Base-by-base conservation (phyloP, 441 rosid species). In the Gossypium schwendimanii region DNA sequence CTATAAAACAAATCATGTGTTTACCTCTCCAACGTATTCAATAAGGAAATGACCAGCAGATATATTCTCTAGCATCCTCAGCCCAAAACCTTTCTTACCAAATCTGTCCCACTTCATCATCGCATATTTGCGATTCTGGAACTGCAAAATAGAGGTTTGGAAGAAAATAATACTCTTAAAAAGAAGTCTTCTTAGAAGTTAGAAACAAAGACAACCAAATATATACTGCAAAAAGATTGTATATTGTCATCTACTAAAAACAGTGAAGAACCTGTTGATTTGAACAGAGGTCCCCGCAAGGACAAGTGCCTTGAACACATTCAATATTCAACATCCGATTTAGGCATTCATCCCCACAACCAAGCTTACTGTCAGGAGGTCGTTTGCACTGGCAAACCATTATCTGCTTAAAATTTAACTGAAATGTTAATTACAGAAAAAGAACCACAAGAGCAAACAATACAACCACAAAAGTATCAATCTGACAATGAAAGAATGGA, bases 1-100 rank as follows among this genome's bases (percentile, higher is more conserved):
- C 58, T 26, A 47, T 7, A 55, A 59, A 77, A 31, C 58, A 65
- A 21, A 26, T 60, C 41, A 15, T 17, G 47, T 17, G 68, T 73
- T 10, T 87, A 95, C 99, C 99, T 95, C 99, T 81, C 99, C 99
- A 76, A 95, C 97, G 73, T 95, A 95, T 84, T 95, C 99, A 80
- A 90, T 91, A 74, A 95, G 92, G 82, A 95, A 95, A 50, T 87
- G 81, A 47, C 99, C 98, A 71, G 79, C 84, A 9, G 82, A 77
- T 79, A 95, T 84, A 85, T 86, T 82, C 55, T 93, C 93, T 24
- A 79, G 88, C 88, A 85, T 65, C 80, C 84, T 90, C 84, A 95
- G 88, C 72, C 99, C 99, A 84, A 82, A 90, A 73, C 99, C 99
- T 86, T 95, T 95, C 90, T 88, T 95, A 61, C 97, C 99, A 69